Base-by-base conservation (phyloP, 257 asterid species). In the Lavandula angustifolia region DNA sequence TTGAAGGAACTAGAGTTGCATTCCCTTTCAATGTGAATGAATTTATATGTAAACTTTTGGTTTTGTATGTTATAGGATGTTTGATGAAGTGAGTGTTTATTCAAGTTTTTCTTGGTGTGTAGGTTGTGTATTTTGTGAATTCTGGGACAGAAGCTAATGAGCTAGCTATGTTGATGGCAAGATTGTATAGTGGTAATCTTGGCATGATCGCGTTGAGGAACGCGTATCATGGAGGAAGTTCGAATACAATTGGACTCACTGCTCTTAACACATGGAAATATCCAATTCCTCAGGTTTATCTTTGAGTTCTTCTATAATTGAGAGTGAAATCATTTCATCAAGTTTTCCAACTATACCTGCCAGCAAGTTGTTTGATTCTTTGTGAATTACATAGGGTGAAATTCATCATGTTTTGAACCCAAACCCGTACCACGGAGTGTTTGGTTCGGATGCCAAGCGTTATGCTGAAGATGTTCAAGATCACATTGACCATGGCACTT, bases 101-200 rank as follows among this genome's bases (percentile, higher is more conserved):
- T 22, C 27, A 22, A 22, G 27, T 22, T 2, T 22, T 22, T 22
- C 27, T 22, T 22, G 27, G 27, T 0, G 2, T 22, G 27, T 22
- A 22, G 27, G 27, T 22, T 22, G 27, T 22, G 27, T 92, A 92
- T 74, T 89, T 89, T 72, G 96, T 92, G 31, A 92, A 92, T 80
- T 92, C 98, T 42, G 96, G 96, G 74, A 87, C 96, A 6, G 98
- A 92, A 82, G 96, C 98, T 57, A 92, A 89, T 68, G 98, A 92
- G 76, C 81, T 92, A 61, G 98, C 98, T 53, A 82, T 81, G 94
- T 27, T 92, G 78, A 89, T 92, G 96, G 98, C 98, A n/a, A 76
- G 97, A 17, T 46, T 92, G 64, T 89, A 92, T 75, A 89, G 78
- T 58, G 87, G 98, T 27, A 85, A 72, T 86, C 92, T 89, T 60